Evolutionary conservation across 1,284 basidiomycete genomes (phyloP), one percentile per base, ranked within the genome.

Genomic region (Trametes sp.): DNA sequence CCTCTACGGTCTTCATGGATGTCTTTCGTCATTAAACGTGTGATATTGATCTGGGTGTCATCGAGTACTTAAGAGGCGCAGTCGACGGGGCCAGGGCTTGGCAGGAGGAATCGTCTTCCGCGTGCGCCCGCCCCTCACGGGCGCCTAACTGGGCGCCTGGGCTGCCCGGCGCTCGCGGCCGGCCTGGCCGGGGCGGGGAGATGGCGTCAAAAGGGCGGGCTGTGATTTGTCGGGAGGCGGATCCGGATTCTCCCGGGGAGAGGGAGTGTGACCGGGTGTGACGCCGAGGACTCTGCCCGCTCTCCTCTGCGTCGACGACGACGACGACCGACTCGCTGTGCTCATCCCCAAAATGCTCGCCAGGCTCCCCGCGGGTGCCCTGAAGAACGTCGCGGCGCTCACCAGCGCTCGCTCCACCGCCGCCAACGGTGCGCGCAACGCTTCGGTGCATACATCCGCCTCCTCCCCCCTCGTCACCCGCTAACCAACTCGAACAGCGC

Each of bases 321-420:
- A 64, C 68, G 73, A 75, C 71, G 70, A 64, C 69, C 71, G 63
- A 67, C 66, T 60, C 59, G 45, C 61, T 65, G 59, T 62, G 56
- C 61, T 61, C 63, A 65, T 58, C 61, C 54, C 69, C 76, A 88
- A 87, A 89, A 90, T 91, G 89, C 78, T 90, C 74, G 86, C 88
- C 79, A 91, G 87, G 87, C 83, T 90, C 80, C 86, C 87, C 74
- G 83, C 83, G 78, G 84, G 84, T 79, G 83, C 84, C 78, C 81
- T 89, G 76, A 86, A 81, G 77, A 84, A 80, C 73, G 81, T 81
- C 68, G 77, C 80, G 67, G 76, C 76, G 68, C 69, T 75, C 63
- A 61, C 58, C 46, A 70, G 71, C 56, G 61, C 81, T 59, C 81
- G 81, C 67, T 77, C 82, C 60, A 75, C 75, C 36, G 64, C 78